Base-by-base conservation (phyloP, 2,329 filamentous ascomycete genomes). In the Diaporthe vexans region DNA sequence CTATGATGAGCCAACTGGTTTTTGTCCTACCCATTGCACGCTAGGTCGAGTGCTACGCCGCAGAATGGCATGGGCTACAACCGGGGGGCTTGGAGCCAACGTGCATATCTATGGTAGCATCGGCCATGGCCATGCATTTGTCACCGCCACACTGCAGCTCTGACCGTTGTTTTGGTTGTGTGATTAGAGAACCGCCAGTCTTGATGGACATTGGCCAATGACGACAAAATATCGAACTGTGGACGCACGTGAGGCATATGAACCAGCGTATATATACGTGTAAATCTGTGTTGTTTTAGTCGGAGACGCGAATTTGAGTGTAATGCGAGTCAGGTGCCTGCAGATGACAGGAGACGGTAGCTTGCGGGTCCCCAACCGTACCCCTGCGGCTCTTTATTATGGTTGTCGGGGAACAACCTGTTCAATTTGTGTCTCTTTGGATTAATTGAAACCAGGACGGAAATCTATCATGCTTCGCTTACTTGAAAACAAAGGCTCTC, bases 21-120 rank as follows among this genome's bases (percentile, higher is more conserved):
- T 24, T 67, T 24, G 15, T 46, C 10, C 43, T 10, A 7, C 29
- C 61, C 26, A 37, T 21, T 37, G 5, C 21, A 24, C 24, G 59
- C 52, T 68, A 54, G 61, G 37, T 17, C 15, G 26, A 13, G 48
- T 54, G 48, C 63, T 54, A 68, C 48, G 46, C 63, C 48, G 48
- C 46, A 3, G 8, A 1, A 7, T 19, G 4, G 46, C 46, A 35
- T 33, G 26, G 46, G 37, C 21, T 33, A 35, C 26, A 33, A 33
- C 52, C 26, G 24, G 52, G 63, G 63, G 63, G 63, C 48, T 68
- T 54, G 63, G 63, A 33, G 37, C 63, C 63, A 68, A 68, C 63
- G 24, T 68, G 63, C 63, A 68, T 68, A 26, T 19, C 10, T 43
- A 40, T 48, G 21, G 63, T 54, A 54, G 63, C 46, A 68, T 68